These are phyloP conservation scores for Sechiopsis laciniata DNA, from an alignment of 306 rosid species.

Conservation along the genomic window DNA sequence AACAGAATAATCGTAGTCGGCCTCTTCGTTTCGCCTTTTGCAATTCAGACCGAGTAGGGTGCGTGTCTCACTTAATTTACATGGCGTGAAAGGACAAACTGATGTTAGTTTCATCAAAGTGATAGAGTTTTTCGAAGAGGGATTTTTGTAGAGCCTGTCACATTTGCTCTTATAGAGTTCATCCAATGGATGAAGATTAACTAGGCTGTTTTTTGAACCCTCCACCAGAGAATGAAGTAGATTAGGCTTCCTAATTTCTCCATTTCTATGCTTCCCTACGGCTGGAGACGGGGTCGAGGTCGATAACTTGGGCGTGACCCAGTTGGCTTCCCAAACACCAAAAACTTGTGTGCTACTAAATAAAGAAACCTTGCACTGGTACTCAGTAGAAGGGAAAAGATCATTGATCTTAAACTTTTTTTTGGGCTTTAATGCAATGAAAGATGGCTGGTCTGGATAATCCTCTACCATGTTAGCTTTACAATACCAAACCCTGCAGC, in stretches of 20 bases:
- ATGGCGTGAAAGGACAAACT: constrained; percentile 64
- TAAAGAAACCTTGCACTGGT: constrained; percentile 76
- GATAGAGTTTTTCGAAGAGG: constrained; percentile 16
- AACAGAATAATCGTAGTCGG: constrained; percentile 70
- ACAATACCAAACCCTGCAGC: constrained; percentile 81
- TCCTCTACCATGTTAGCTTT: constrained; percentile 34
- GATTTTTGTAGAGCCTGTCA: constrained; percentile 15
- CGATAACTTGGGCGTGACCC: constrained; percentile 51
- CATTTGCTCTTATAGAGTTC: constrained; percentile 21
- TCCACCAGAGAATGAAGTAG: constrained; percentile 36
- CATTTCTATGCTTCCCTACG: constrained; percentile 24
- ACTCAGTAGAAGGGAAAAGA: constrained; percentile 70
- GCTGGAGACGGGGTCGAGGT: constrained; percentile 28
- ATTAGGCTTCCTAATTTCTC: constrained; percentile 25
- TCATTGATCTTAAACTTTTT: constrained; percentile 56
- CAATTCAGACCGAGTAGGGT: constrained; percentile 28
- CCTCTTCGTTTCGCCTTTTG: constrained; percentile 46
- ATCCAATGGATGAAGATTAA: constrained; percentile 6
- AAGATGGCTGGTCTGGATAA: constrained; percentile 78
- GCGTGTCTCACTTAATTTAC: constrained; percentile 42
- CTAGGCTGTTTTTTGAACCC: constrained; percentile 31
- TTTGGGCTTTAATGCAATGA: constrained; percentile 67
- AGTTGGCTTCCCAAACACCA: constrained; percentile 75
- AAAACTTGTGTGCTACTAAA: constrained; percentile 59
- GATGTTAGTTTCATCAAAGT: constrained; percentile 28